Base-by-base conservation (phyloP, 164 flowering plant species). In the Taxillus chinensis region DNA sequence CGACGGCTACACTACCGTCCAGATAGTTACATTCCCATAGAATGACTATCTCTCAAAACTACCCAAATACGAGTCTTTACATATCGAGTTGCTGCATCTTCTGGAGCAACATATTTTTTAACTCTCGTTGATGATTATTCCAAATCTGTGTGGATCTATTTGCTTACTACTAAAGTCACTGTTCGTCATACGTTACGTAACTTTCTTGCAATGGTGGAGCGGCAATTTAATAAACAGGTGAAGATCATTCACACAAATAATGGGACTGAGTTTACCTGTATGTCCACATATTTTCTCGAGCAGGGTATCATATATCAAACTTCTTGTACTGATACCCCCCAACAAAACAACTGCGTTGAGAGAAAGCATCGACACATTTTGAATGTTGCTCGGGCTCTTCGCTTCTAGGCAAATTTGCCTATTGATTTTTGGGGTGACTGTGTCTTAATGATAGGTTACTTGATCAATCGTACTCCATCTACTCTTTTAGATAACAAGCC, bases 111-210 rank as follows among this genome's bases (percentile, higher is more conserved):
- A 15, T 67, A 52, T 45, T 67, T 67, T 49, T 38, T 67, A 3
- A 61, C 64, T 6, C 53, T 61, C 45, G 46, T 67, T 4, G 70
- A 61, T 62, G 62, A 68, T 49, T 68, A 12, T 68, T 68, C 62
- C 8, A 13, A 50, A 3, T 11, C 0, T 39, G 39, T 52, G 2
- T 62, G 65, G 70, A 46, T 27, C 27, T 27, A 27, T 27, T 27
- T n/a, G n/a, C n/a, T 27, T 27, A 27, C 27, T 27, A 27, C 27
- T 62, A 43, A 43, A 43, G 10, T 9, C 7, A 9, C 10, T 0
- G 46, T 43, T 43, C 0, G 8, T 9, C 7, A 1, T 0, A 6
- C 7, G 0, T 43, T 43, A 43, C 10, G 46, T 7, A 62, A 68
- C 56, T 58, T 62, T 13, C 14, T 48, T 7, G n/a, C 39, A 45